Base-by-base conservation (phyloP, 2,329 filamentous ascomycete species). In the Monosporascus sp. region DNA sequence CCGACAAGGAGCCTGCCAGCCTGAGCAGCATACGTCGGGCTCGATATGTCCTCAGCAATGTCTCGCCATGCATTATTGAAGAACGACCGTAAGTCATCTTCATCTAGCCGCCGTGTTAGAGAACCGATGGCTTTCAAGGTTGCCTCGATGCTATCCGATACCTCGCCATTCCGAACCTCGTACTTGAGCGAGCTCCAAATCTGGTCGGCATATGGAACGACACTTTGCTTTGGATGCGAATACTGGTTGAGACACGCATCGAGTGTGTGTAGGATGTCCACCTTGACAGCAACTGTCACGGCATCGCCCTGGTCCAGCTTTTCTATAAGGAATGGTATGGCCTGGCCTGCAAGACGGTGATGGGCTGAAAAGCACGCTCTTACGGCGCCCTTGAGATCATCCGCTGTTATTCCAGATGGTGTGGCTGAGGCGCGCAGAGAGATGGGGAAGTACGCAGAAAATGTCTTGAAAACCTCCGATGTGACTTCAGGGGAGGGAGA, bases 161-260 rank as follows among this genome's bases (percentile, higher is more conserved):
- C 74, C 55, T 85, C 81, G 14, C 81, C 81, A 51, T 84, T 83
- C 37, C 81, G 78, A 14, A 84, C 81, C 58, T 85, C 81, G 55
- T 82, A 84, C 62, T 84, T 85, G 47, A 85, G 75, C n/a, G 80
- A 80, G 31, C 73, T 72, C 81, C 81, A 85, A 47, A 83, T 75
- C 45, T 77, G 73, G 49, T 76, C 71, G 18, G 74, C 68, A 48
- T 78, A 76, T 0, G 81, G 80, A 1, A 70, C 70, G 15, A 84
- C 63, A 8, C 73, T 78, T 51, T 75, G 68, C 37, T 75, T 68
- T 0, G 77, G 70, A 40, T 77, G 67, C 1, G 72, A 65, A 54
- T 82, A 84, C 28, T 73, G 64, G 14, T 74, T 72, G 18, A 84
- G 61, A 54, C 80, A 84, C 5, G 78, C 77, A 48, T 76, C 73